phyloP scores from a whole-genome alignment of 192 early-diverging fungal genomes.

The Backusella circina region DNA sequence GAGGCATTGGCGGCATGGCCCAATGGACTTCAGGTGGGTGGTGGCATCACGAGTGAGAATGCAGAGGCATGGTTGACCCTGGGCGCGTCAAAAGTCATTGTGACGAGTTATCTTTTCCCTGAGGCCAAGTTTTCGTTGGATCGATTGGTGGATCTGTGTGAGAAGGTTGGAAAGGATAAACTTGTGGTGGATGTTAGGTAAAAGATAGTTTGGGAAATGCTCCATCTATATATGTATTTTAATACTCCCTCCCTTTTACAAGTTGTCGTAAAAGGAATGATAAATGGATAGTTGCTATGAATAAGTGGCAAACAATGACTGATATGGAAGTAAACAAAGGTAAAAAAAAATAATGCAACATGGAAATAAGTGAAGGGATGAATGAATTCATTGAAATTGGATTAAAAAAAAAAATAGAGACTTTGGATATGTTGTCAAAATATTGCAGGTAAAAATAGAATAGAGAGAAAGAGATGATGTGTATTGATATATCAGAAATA shows the following conservation, averaged over 20 bases:
- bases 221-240: no score
- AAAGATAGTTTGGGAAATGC: no score
- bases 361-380: conserved; percentile 10
- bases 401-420: conserved; percentile 31
- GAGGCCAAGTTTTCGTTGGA: conserved; percentile 62
- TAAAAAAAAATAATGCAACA: conserved; percentile 17
- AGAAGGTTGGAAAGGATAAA: conserved; percentile 61
- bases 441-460: conserved; percentile 52
- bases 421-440: conserved; percentile 51
- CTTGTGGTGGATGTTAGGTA: conserved; percentile 82
- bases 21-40: conserved; percentile 85
- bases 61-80: conserved; percentile 81
- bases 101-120: conserved; percentile 95
- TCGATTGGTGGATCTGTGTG: conserved; percentile 54
- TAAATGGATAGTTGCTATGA: conserved; percentile 95
- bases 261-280: conserved; percentile 70
- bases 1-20: conserved; percentile 87
- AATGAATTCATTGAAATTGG: not conserved
- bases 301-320: conserved; percentile 96
- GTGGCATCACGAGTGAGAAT: conserved; percentile 88
- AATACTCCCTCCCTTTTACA: no score
- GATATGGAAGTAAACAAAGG: conserved; percentile 78
- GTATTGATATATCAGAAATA: not conserved
- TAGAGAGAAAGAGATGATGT: not conserved
- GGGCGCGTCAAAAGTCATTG: conserved; percentile 93